Evolutionary conservation across 2,329 filamentous ascomycete genomes (phyloP), one percentile per base, ranked within the genome.

Genomic region (Coniochaeta sp.): DNA sequence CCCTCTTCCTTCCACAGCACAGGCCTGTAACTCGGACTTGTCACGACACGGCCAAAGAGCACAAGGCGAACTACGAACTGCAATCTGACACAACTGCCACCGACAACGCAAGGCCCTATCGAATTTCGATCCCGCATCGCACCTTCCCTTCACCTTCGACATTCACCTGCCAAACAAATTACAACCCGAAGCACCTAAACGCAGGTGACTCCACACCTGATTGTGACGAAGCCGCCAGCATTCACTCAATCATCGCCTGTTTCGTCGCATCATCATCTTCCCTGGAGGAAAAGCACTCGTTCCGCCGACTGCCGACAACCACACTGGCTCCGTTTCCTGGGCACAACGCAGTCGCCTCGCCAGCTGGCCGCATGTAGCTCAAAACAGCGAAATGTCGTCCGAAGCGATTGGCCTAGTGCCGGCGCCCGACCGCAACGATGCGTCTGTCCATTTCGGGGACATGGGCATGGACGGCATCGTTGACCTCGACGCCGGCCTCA

Each of bases 361-460:
- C 45, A 6, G 45, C 45, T 52, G 61, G 59, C 69, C 71, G 71
- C 71, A 74, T 73, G 71, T 73, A 74, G 71, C 61, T 62, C 61
- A 56, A n/a, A 61, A 63, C 57, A 62, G 69, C 65, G 69, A 82
- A 9, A 48, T 82, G 78, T 77, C 77, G 70, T 75, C 71, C 68
- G 72, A 78, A 73, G 73, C 73, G 71, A 73, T 71, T 71, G 71
- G 73, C 71, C 73, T 68, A 66, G 62, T 66, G n/a, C n/a, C n/a
- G 65, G 70, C 69, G 69, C 65, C 71, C 62, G 66, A 69, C 66
- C 65, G 60, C 59, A 62, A 64, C 48, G 54, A 52, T 53, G 58
- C 58, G 53, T 58, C 56, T 51, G 56, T 63, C 60, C 59, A 57
- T 53, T n/a, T n/a, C n/a, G n/a, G n/a, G n/a, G n/a, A n/a, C n/a